These are phyloP conservation scores for Metschnikowia vanudenii DNA, from an alignment of 805 yeast genomes.

Conservation along the genomic window DNA sequence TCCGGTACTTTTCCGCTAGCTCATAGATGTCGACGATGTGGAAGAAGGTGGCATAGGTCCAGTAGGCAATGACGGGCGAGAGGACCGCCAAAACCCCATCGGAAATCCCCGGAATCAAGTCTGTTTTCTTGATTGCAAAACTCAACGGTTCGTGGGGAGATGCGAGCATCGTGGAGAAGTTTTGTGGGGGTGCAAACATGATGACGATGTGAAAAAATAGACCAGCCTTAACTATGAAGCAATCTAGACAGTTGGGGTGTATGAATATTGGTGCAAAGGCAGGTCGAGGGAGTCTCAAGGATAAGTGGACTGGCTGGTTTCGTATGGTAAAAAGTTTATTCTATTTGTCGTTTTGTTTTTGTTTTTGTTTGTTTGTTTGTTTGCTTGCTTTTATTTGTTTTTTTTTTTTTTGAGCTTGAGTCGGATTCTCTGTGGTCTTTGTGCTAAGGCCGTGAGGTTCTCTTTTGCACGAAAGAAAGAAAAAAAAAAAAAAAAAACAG, in stretches of 20 bases:
- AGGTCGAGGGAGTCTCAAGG: too few relatives aligned
- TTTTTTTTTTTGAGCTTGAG: neutral
- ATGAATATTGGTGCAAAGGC: too few relatives aligned
- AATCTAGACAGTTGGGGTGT: too few relatives aligned
- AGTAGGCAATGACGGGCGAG: conserved; percentile 79
- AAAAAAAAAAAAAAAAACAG: neutral
- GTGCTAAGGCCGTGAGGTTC: neutral
- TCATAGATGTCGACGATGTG: conserved; percentile 71
- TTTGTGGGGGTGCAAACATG: conserved; percentile 20
- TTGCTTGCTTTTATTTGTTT: too few relatives aligned
- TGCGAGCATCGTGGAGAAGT: conserved; percentile 19
- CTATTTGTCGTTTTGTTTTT: too few relatives aligned
- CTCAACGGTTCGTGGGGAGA: conserved; percentile 16
- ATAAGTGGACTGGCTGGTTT: too few relatives aligned
- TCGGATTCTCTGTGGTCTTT: neutral
- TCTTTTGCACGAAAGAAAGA: neutral
- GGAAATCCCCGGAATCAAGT: conserved; percentile 57
- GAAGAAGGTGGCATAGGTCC: conserved; percentile 74
- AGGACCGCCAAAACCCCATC: conserved; percentile 72
- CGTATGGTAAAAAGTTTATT: too few relatives aligned
- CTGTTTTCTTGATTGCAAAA: conserved; percentile 29
- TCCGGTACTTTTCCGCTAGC: conserved; percentile 78
- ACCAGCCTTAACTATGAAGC: neutral
- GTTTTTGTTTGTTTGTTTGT: too few relatives aligned
- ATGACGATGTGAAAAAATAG: neutral